Conservation (phyloP, 805 yeast genomes). For the Starmerella etchellsii region DNA sequence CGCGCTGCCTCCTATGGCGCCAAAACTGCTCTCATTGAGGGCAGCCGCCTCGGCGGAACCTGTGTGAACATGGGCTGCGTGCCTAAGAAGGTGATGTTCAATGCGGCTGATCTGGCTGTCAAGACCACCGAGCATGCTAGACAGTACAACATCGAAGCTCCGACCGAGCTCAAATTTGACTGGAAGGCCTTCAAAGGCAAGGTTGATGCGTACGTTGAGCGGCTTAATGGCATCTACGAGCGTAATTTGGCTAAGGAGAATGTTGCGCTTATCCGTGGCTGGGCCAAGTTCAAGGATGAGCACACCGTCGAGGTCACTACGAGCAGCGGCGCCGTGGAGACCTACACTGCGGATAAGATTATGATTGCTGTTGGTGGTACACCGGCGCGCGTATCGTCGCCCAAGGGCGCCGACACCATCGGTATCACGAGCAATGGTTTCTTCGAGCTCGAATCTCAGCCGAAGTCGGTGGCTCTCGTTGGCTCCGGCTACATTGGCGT, state of each 20-base stretch:
- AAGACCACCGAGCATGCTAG: conserved; percentile 53
- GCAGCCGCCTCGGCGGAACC: conserved; percentile 82
- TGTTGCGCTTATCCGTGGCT: conserved; percentile 76
- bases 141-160: conserved; percentile 68
- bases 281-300: conserved; percentile 54
- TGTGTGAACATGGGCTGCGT: conserved; percentile 99
- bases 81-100: conserved; percentile 98
- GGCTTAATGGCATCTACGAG: conserved; percentile 89
- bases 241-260: conserved; percentile 77
- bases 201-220: conserved; percentile 79
- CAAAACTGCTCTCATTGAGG: conserved; percentile 69
- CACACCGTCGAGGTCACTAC: conserved; percentile 61
- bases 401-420: conserved; percentile 61
- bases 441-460: conserved; percentile 67
- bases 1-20: conserved; percentile 90
- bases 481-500: conserved; percentile 98
- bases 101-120: conserved; percentile 80
- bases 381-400: conserved; percentile 54
- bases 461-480: conserved; percentile 82
- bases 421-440: conserved; percentile 89
- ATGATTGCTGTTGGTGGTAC: conserved; percentile 90
- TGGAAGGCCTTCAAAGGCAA: conserved; percentile 74
- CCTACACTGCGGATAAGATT: conserved; percentile 66
- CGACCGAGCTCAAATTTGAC: conserved; percentile 49
- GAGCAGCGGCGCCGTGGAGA: conserved; percentile 41